Percentiles rank a stretch among this genome's conserved stretches.
Conservation (phyloP, 352 stramenopile species). For the Phytophthora chlamydospora region DNA sequence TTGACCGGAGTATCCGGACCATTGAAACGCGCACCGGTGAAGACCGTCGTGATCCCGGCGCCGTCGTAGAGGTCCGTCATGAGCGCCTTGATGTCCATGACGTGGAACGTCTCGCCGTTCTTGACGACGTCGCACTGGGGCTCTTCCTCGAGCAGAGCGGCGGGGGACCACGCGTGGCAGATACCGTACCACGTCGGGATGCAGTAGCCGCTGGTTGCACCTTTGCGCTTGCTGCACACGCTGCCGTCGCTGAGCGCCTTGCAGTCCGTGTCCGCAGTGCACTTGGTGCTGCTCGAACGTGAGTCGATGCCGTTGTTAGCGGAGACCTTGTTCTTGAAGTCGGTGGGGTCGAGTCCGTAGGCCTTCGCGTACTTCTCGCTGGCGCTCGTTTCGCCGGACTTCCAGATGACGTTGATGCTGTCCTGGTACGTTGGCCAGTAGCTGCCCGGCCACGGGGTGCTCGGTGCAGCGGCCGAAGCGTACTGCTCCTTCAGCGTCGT, state of each 20-base stretch:
- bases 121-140: constrained; percentile 44
- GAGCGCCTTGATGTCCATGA: constrained; percentile 55
- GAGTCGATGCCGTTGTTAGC: constrained; percentile 38
- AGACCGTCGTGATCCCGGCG: constrained; percentile 34
- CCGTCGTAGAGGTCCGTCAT: constrained; percentile 51
- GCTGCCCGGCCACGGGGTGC: constrained; percentile 48
- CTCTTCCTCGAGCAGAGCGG: constrained; percentile 46
- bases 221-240: constrained; percentile 37
- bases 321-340: constrained; percentile 48
- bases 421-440: constrained; percentile 73
- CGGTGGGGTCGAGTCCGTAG: constrained; percentile 38
- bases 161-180: constrained; percentile 51
- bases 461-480: constrained; percentile 13
- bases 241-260: constrained; percentile 26
- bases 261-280: constrained; percentile 33
- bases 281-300: constrained; percentile 24
- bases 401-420: constrained; percentile 67
- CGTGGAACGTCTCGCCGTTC: constrained; percentile 52
- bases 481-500: constrained; percentile 40
- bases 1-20: constrained; percentile 25
- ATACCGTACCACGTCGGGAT: constrained; percentile 56
- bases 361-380: constrained; percentile 54
- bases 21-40: constrained; percentile 55
- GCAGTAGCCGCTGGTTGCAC: constrained; percentile 38
- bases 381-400: constrained; percentile 30